A percentile compares a stretch with the other conserved stretches of the same genome.
Evolutionary conservation across 441 rosid genomes (phyloP).

Genomic region (Rhodomyrtus psidioides): DNA sequence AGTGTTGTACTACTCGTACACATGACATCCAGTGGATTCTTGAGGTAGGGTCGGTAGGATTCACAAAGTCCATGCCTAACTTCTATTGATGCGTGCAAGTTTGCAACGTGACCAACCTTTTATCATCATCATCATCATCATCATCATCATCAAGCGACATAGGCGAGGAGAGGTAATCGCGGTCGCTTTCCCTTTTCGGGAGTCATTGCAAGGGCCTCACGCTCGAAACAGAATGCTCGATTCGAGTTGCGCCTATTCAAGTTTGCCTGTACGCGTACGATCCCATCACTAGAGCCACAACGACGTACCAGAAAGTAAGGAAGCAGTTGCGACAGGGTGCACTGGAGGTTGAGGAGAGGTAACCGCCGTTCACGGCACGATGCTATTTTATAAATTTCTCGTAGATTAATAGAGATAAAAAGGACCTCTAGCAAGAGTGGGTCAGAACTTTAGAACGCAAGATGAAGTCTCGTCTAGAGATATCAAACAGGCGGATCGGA

Average conservation of each 20-base stretch:
- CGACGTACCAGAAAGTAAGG: background rate
- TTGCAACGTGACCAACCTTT: background rate
- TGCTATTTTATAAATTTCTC: no score
- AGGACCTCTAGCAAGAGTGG: no score
- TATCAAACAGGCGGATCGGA: no score
- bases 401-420: no score
- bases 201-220: rapidly evolving
- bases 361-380: no score
- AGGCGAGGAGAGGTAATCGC: background rate
- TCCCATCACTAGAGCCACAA: rapidly evolving
- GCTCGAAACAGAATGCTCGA: background rate
- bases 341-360: rapidly evolving
- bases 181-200: background rate
- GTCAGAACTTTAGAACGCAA: no score
- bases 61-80: background rate
- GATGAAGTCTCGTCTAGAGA: no score
- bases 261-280: rapidly evolving
- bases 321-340: background rate
- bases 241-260: rapidly evolving
- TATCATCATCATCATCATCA: no score
- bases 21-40: background rate
- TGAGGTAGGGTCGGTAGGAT: background rate
- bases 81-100: background rate
- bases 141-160: no score
- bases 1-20: background rate